Evolutionary conservation across 2,329 filamentous ascomycete species (phyloP).

Genomic region (Dactylellina drechsleri): DNA sequence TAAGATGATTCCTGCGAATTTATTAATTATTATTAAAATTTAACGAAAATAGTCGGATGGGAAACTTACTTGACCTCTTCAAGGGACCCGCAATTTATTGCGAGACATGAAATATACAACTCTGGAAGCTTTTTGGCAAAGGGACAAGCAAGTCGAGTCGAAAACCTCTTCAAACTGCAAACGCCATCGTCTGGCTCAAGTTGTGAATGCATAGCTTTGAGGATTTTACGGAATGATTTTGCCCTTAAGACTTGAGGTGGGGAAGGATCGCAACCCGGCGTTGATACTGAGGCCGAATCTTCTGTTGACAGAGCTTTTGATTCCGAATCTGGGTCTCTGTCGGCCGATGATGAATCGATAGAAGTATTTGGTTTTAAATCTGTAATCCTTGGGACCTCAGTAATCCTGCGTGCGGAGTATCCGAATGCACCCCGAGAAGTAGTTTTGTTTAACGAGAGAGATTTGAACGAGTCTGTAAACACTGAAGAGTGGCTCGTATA

Average conservation of each 20-base stretch:
- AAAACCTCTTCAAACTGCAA: not conserved
- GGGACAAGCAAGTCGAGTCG: slow-evolving; percentile 4
- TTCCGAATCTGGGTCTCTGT: too few species aligned
- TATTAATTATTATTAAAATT: not conserved
- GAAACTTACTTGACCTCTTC: slow-evolving; percentile 6
- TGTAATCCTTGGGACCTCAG: too few species aligned
- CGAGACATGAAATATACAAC: not conserved
- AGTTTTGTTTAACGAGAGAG: too few species aligned
- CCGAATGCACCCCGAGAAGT: too few species aligned
- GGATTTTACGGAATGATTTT: not conserved
- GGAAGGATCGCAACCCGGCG: too few species aligned
- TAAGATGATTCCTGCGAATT: not conserved
- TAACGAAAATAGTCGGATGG: not conserved
- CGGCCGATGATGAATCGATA: too few species aligned
- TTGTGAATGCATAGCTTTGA: not conserved
- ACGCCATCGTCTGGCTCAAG: not conserved
- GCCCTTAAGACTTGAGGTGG: not conserved
- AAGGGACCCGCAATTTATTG: not conserved
- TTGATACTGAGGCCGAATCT: too few species aligned
- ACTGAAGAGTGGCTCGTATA: too few species aligned
- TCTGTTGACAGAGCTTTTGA: too few species aligned
- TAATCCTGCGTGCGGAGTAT: too few species aligned
- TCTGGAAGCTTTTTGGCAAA: not conserved
- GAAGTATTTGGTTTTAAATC: too few species aligned
- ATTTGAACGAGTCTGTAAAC: too few species aligned